These are phyloP conservation scores for Dactylellina haptotyla DNA, from an alignment of 2,329 filamentous ascomycete genomes.

Conservation along the genomic window DNA sequence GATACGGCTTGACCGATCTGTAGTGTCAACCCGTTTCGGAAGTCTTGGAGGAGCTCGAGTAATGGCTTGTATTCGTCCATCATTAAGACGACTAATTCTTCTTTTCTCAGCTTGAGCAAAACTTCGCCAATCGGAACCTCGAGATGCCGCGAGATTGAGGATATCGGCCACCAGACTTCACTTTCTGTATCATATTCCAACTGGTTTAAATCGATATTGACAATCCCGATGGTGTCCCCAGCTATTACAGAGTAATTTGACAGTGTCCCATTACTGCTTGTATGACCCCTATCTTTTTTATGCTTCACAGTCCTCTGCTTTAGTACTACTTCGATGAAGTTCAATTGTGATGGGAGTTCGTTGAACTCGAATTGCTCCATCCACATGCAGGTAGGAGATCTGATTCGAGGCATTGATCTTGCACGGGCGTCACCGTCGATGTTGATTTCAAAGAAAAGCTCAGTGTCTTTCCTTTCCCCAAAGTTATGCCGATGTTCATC, in stretches of 20 bases:
- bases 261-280: slow-evolving; percentile 53
- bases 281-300: slow-evolving; percentile 60
- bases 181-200: slow-evolving; percentile 69
- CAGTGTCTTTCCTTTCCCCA: slow-evolving; percentile 68
- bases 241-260: slow-evolving; percentile 54
- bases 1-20: slow-evolving; percentile 84
- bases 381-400: slow-evolving; percentile 81
- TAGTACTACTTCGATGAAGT: slow-evolving; percentile 75
- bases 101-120: slow-evolving; percentile 71
- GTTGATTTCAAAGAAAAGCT: slow-evolving; percentile 81
- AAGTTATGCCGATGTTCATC: slow-evolving; percentile 59
- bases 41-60: slow-evolving; percentile 83
- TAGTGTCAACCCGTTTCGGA: slow-evolving; percentile 82
- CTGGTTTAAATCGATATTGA: slow-evolving; percentile 79
- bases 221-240: slow-evolving; percentile 67
- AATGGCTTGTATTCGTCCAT: slow-evolving; percentile 84
- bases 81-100: slow-evolving; percentile 86
- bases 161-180: slow-evolving; percentile 75
- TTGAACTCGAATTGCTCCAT: slow-evolving; percentile 80
- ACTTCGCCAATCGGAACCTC: slow-evolving; percentile 72
- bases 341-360: slow-evolving; percentile 76
- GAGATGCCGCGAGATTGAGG: slow-evolving; percentile 65
- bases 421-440: slow-evolving; percentile 82
- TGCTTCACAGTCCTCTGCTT: slow-evolving; percentile 68
- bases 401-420: slow-evolving; percentile 76